Evolutionary conservation across 1,284 basidiomycete species (phyloP), one percentile per base, ranked within the genome.

Genomic region (Fomes fomentarius): DNA sequence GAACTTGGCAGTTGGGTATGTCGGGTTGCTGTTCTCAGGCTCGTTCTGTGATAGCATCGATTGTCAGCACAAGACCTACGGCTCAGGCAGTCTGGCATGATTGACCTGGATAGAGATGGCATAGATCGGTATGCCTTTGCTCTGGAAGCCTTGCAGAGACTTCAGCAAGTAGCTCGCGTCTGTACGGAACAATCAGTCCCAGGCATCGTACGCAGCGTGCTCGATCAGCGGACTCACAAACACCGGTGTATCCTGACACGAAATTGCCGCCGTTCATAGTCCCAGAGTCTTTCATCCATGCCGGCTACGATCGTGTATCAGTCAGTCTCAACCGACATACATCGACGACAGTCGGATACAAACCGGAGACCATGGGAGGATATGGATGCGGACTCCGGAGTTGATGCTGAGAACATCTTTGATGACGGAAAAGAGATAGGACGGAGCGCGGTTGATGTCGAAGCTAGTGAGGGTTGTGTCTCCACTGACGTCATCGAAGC

Each of bases 351-450:
- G 14, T 33, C 24, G 3, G 35, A 30, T n/a, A 66, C 74, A 54
- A 54, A 80, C 78, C 19, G 79, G 76, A 44, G 78, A 79, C 80
- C 80, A 82, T 1, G 80, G 80, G 22, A 78, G 42, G 12, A 79
- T 54, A 38, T 79, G 76, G 12, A 81, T 68, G 53, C 69, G 73
- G 33, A 80, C 52, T 46, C 63, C 60, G 22, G 59, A 61, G 45
- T 79, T 78, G 63, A 81, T 67, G 15, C 74, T 71, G 42, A 71
- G 57, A 47, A 82, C 81, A 57, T 82, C 80, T 24, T 58, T 67
- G 46, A 82, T 66, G 0, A 75, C 72, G 4, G 72, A 70, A 65
- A 75, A 79, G 15, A 82, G 63, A 51, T 74, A 73, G 38, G 74
- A 71, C 8, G 79, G 80, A 1, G 76, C 70, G 15, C 63, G 71